Base-by-base conservation (phyloP, 208 protist genomes). In the Plasmodiophora brassicae region DNA sequence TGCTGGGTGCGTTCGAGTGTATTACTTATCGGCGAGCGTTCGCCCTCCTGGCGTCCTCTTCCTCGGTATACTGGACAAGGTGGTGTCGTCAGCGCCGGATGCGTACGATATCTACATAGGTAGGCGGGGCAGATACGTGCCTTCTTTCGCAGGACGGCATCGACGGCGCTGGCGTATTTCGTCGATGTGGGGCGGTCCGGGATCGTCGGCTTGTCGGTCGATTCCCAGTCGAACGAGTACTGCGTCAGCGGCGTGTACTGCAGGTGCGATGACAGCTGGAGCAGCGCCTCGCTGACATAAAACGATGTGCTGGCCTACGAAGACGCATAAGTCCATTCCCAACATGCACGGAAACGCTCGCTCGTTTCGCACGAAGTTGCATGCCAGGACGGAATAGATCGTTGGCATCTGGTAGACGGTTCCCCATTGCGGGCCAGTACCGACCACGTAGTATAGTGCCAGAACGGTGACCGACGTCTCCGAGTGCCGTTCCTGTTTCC, bases 381-480 rank as follows among this genome's bases (percentile, higher is more conserved):
- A 78, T 44, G 20, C 65, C 65, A 78, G 41, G n/a, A 78, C 65
- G 32, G 65, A 78, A 32, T 78, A 78, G 5, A 78, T 38, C 10
- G 65, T 38, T n/a, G 65, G 65, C 65, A 78, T 78, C 65, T 78
- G 65, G 41, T 78, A 78, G 20, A 78, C n/a, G 10, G 65, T 78
- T 78, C 65, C 65, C 65, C 65, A 78, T 78, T 78, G 65, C 20
- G 65, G 65, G 5, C 65, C 65, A 36, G 5, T 78, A 38, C 65
- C 65, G 5, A 78, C n/a, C 10, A 78, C 41, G n/a, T 78, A 78
- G 41, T 78, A 78, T 5, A 78, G 32, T 14, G 65, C 65, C n/a
- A 78, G n/a, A 32, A 5, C 5, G n/a, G 65, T 78, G 14, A 38
- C n/a, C 10, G 32, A 44, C 14, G 65, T 78, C n/a, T 78, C 65